Percentiles rank a stretch among this genome's conserved stretches.
These are phyloP conservation scores for Flammula alnicola DNA, from an alignment of 1,284 basidiomycete species.

Conservation along the genomic window DNA sequence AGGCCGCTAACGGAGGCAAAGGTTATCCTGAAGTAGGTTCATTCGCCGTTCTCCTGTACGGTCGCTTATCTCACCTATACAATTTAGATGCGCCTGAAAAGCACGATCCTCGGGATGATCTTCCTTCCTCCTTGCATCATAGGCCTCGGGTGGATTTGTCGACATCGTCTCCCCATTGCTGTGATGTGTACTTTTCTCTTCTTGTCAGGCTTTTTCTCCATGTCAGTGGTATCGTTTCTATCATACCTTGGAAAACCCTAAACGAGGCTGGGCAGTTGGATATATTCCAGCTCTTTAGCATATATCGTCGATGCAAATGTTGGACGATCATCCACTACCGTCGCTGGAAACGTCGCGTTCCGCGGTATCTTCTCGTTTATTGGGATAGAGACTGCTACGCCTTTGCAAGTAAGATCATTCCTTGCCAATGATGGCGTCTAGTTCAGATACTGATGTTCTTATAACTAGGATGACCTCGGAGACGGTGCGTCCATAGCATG, in stretches of 20 bases:
- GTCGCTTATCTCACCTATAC: too few relatives aligned
- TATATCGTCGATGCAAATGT: slow-evolving; percentile 81
- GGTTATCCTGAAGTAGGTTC: slow-evolving; percentile 74
- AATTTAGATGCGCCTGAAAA: slow-evolving; percentile 71
- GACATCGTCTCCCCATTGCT: slow-evolving; percentile 66
- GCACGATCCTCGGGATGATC: slow-evolving; percentile 59
- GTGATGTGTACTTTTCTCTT: slow-evolving; percentile 68
- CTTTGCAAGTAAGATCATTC: slow-evolving; percentile 62
- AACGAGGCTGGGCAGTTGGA: slow-evolving; percentile 50
- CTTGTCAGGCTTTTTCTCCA: slow-evolving; percentile 68
- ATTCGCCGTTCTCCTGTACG: slow-evolving; percentile 17
- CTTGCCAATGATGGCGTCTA: neutral
- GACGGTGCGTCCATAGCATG: slow-evolving; percentile 35
- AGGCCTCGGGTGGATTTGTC: slow-evolving; percentile 79
- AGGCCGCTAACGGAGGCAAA: slow-evolving; percentile 62
- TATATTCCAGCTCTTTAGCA: slow-evolving; percentile 72
- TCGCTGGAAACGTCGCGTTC: slow-evolving; percentile 73
- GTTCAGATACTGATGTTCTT: neutral
- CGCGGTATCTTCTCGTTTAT: slow-evolving; percentile 74
- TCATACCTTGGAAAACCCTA: neutral
- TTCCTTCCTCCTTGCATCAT: slow-evolving; percentile 64
- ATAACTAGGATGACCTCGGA: slow-evolving; percentile 41
- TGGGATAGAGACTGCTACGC: slow-evolving; percentile 70
- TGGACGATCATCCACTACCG: slow-evolving; percentile 72
- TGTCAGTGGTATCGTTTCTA: slow-evolving; percentile 49